Conservation (phyloP, 208 protist species). For the Crithidia fasciculata region DNA sequence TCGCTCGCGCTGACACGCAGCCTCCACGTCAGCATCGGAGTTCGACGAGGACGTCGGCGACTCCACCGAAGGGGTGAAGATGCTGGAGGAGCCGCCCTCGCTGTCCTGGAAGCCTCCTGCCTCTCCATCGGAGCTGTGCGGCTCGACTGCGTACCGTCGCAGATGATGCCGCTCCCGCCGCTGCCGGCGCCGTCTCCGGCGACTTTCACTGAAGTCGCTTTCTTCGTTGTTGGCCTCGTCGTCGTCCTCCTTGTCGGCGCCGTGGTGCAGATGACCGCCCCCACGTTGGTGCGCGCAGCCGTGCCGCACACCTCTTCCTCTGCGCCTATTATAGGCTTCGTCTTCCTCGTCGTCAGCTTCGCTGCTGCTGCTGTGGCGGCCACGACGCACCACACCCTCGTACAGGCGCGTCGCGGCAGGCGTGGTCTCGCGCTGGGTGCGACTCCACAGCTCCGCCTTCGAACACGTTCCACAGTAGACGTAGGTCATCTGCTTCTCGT, state of each 20-base stretch:
- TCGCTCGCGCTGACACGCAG: neutral
- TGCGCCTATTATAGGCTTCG: no score
- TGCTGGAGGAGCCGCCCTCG: conserved; percentile 13
- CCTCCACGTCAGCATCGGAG: neutral
- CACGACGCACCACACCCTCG: conserved; percentile 24
- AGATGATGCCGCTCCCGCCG: no score
- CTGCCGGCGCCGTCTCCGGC: no score
- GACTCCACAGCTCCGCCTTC: conserved; percentile 58
- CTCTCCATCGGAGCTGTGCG: neutral
- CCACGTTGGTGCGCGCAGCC: no score
- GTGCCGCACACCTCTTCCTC: no score
- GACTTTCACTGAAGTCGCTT: no score
- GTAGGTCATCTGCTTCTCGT: conserved; percentile 84
- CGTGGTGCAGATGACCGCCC: neutral
- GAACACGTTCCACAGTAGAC: conserved; percentile 76
- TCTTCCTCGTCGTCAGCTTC: conserved; percentile 3
- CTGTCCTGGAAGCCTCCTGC: neutral
- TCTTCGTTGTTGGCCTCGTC: no score
- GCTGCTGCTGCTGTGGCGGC: conserved; percentile 29
- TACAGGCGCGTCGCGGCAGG: conserved; percentile 32
- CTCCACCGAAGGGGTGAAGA: conserved; percentile 26
- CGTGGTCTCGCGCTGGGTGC: conserved; percentile 18
- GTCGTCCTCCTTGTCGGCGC: no score
- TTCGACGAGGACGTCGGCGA: conserved; percentile 19
- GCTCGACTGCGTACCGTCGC: neutral